phyloP scores from a whole-genome alignment of 225 moss, liverwort and hornwort genomes.

The Neckera pumila region DNA sequence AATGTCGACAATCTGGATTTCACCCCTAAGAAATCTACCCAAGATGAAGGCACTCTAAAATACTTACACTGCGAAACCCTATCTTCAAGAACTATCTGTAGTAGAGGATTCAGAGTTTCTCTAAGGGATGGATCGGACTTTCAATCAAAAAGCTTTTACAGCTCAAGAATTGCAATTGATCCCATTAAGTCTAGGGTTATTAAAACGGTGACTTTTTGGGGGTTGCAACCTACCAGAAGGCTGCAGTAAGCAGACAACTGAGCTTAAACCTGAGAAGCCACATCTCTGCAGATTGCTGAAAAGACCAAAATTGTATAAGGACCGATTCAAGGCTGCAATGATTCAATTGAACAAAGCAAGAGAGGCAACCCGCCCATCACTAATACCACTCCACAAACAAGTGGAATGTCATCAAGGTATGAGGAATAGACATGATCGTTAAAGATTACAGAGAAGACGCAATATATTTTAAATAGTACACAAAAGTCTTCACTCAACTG shows the following conservation, averaged over 20 bases:
- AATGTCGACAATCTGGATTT: neutral
- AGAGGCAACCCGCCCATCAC: slow-evolving; percentile 13
- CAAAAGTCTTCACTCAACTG: neutral
- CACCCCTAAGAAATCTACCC: neutral
- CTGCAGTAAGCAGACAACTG: slow-evolving; percentile 49
- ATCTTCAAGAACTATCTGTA: neutral
- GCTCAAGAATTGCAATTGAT: slow-evolving; percentile 10
- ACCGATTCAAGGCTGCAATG: slow-evolving; percentile 33
- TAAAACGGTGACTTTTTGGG: slow-evolving; percentile 6
- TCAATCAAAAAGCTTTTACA: neutral
- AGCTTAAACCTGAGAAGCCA: slow-evolving; percentile 46
- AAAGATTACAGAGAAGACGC: neutral
- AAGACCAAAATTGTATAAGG: slow-evolving; percentile 38
- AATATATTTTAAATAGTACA: neutral
- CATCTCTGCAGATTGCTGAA: slow-evolving; percentile 45
- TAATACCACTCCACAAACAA: slow-evolving; percentile 10
- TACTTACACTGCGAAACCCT: neutral
- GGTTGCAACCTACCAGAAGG: slow-evolving; percentile 49
- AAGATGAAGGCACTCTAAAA: neutral
- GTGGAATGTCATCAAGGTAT: slow-evolving; percentile 10
- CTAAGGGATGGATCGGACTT: neutral
- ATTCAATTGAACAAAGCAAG: slow-evolving; percentile 24
- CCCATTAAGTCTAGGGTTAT: slow-evolving; percentile 17
- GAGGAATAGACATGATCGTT: neutral
- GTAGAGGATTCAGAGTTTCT: slow-evolving; percentile 5